These are phyloP conservation scores for Vicia villosa DNA, from an alignment of 306 rosid species.

Conservation along the genomic window DNA sequence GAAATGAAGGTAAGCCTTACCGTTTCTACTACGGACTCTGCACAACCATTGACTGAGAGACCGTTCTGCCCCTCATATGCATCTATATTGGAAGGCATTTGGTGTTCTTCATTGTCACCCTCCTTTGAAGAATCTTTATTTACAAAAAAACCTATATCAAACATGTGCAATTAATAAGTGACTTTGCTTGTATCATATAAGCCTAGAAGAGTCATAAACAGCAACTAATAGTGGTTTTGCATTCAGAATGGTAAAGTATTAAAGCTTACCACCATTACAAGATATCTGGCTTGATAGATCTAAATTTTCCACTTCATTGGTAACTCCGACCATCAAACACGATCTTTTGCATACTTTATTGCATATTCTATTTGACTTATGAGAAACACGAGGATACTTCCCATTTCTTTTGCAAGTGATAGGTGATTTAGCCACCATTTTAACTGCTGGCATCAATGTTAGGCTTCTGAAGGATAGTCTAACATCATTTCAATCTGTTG, in stretches of 20 bases:
- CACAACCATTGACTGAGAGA: slow-evolving; percentile 22
- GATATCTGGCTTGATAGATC: slow-evolving; percentile 15
- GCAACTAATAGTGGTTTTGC: neutral
- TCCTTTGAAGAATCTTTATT: slow-evolving; percentile 16
- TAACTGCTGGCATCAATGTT: slow-evolving; percentile 15
- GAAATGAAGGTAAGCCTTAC: slow-evolving; percentile 32
- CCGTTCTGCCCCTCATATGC: neutral
- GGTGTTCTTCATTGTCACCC: slow-evolving; percentile 17
- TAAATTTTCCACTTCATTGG: slow-evolving; percentile 23
- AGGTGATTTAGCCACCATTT: slow-evolving; percentile 33
- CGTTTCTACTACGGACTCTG: slow-evolving; percentile 21
- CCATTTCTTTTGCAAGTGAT: slow-evolving; percentile 24
- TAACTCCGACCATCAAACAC: slow-evolving; percentile 8
- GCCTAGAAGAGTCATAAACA: neutral
- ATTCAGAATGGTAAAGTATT: neutral
- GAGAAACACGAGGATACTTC: slow-evolving; percentile 36
- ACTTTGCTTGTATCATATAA: neutral
- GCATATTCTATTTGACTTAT: slow-evolving; percentile 32
- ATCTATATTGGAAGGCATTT: slow-evolving; percentile 26
- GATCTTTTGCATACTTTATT: slow-evolving; percentile 31
- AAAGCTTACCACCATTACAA: slow-evolving; percentile 38
- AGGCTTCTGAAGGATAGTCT: slow-evolving; percentile 20
- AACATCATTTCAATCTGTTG: slow-evolving; percentile 18
- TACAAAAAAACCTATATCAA: slow-evolving; percentile 29
- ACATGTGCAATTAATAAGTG: slow-evolving; percentile 7